Conservation (phyloP, 2,329 filamentous ascomycete genomes). For the Aquanectria penicillioides region DNA sequence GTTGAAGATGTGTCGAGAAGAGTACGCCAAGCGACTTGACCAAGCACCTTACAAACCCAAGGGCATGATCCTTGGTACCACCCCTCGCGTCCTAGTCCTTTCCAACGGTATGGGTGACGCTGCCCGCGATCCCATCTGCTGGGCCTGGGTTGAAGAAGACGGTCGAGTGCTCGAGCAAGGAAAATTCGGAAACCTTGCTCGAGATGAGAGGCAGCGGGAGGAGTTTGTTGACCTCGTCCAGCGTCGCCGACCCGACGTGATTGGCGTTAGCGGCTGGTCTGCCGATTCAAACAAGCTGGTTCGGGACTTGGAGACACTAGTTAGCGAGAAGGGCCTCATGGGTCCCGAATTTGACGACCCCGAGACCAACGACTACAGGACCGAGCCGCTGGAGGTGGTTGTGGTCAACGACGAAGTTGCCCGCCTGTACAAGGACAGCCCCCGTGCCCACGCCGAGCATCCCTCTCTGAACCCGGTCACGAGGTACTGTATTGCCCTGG, state of each 20-base stretch:
- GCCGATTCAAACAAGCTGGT: constrained; percentile 87
- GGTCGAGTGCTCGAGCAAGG: constrained; percentile 90
- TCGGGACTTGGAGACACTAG: constrained; percentile 80
- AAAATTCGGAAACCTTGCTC: constrained; percentile 82
- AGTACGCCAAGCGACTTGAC: constrained; percentile 89
- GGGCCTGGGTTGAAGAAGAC: constrained; percentile 94
- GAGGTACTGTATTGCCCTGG: constrained; percentile 89
- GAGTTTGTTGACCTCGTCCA: constrained; percentile 83
- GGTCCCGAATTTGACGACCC: constrained; percentile 84
- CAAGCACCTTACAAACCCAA: constrained; percentile 97
- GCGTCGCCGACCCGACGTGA: constrained; percentile 85
- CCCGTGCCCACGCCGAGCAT: constrained; percentile 81
- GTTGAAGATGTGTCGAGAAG: constrained; percentile 86
- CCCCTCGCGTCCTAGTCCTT: constrained; percentile 85
- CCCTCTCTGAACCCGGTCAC: constrained; percentile 81
- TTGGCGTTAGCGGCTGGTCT: constrained; percentile 88
- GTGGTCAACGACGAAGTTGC: constrained; percentile 97
- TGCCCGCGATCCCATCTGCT: constrained; percentile 82
- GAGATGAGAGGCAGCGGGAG: constrained; percentile 73
- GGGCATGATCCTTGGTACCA: constrained; percentile 88
- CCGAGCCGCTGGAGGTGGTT: constrained; percentile 85
- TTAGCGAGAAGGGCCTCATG: constrained; percentile 80
- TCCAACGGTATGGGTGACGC: constrained; percentile 85
- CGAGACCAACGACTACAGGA: constrained; percentile 79
- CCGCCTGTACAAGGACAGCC: constrained; percentile 93